Conservation (phyloP, 108 stramenopile genomes). For the Skeletonema grethae region DNA sequence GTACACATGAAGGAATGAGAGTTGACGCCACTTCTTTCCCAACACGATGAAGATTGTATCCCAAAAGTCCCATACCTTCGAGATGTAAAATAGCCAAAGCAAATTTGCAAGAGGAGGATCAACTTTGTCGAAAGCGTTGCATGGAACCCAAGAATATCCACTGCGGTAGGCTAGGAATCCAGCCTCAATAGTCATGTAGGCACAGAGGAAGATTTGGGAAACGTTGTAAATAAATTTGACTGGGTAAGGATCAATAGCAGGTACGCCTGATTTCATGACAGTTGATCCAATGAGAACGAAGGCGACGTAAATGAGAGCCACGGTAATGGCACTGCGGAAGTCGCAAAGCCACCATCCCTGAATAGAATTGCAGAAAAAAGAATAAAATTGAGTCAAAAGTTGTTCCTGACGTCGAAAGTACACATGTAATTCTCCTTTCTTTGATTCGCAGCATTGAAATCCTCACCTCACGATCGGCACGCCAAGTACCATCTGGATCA, state of each 20-base stretch:
- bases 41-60: conserved; percentile 99
- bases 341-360: conserved; percentile 86
- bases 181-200: conserved; percentile 99
- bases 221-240: conserved; percentile 98
- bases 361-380: neutral
- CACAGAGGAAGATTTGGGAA: conserved; percentile 96
- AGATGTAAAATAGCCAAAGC: conserved; percentile 98
- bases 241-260: conserved; percentile 87
- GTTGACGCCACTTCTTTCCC: conserved; percentile 98
- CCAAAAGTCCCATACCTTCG: conserved; percentile 99
- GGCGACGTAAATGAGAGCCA: conserved; percentile 79
- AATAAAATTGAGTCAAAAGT: neutral
- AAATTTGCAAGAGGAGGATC: conserved; percentile 89
- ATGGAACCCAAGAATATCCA: conserved; percentile 85
- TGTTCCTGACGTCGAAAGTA: neutral
- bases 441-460: neutral
- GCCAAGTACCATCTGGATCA: conserved; percentile 69
- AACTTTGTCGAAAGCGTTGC: conserved; percentile 73
- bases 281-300: conserved; percentile 83
- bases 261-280: conserved; percentile 64
- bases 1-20: conserved; percentile 99
- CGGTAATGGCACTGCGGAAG: conserved; percentile 76
- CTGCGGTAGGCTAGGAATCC: conserved; percentile 87
- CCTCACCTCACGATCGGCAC: conserved; percentile 69
- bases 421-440: neutral